phyloP scores from a whole-genome alignment of 345 rosid genomes.

The Mallotus nudiflorus region DNA sequence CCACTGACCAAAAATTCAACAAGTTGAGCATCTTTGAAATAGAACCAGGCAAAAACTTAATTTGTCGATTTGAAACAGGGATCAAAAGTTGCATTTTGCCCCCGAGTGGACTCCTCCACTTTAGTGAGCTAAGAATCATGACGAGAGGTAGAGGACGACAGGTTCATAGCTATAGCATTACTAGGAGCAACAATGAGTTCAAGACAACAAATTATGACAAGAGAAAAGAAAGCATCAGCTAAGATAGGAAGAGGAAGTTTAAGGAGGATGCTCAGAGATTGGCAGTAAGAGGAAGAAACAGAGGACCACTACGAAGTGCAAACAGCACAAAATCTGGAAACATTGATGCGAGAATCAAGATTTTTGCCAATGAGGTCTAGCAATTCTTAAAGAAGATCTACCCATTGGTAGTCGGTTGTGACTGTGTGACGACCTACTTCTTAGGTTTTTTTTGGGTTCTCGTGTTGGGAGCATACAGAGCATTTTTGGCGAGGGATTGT shows the following conservation, averaged over 20 bases:
- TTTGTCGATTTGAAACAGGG: conserved; percentile 19
- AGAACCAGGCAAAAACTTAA: neutral
- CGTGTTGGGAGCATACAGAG: too few relatives aligned
- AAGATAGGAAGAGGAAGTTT: conserved; percentile 7
- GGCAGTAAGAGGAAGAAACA: neutral
- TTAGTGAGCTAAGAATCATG: conserved; percentile 13
- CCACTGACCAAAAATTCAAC: conserved; percentile 5
- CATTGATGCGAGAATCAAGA: conserved; percentile 12
- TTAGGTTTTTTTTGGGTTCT: too few relatives aligned
- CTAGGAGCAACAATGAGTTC: neutral
- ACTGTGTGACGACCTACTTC: too few relatives aligned
- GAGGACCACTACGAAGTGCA: conserved; percentile 12
- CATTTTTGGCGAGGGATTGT: too few relatives aligned
- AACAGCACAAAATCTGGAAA: conserved; percentile 16
- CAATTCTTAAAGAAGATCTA: conserved; percentile 16
- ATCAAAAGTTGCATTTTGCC: conserved; percentile 19
- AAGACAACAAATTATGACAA: conserved; percentile 6
- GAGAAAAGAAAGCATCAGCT: neutral
- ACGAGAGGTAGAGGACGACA: too few relatives aligned
- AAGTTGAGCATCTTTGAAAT: neutral
- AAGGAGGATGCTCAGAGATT: neutral
- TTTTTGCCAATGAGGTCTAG: conserved; percentile 12
- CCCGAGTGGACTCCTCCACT: conserved; percentile 8
- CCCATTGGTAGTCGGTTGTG: conserved; percentile 14
- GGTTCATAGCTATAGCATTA: neutral